Conservation (phyloP, 305 asterid genomes). For the Fraxinus floribunda region DNA sequence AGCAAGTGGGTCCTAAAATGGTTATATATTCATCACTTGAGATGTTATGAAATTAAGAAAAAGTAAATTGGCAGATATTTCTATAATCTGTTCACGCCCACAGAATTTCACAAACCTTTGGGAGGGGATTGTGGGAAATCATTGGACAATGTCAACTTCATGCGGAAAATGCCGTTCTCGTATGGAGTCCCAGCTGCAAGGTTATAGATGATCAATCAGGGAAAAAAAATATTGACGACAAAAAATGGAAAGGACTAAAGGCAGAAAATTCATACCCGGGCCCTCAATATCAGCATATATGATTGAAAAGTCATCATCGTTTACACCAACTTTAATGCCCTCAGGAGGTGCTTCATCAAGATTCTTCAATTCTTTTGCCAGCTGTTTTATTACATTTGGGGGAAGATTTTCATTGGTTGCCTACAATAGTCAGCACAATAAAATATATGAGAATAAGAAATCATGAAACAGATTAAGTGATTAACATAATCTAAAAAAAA, state of each 20-base stretch:
- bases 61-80: not conserved
- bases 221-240: conserved; percentile 6
- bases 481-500: not conserved
- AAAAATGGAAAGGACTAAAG: conserved; percentile 6
- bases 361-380: conserved; percentile 92
- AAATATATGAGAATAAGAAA: conserved; percentile 7
- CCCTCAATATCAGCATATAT: conserved; percentile 93
- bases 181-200: conserved; percentile 96
- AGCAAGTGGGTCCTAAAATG: not conserved
- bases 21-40: not conserved
- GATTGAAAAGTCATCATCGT: conserved; percentile 83
- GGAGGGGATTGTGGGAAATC: conserved; percentile 96
- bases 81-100: not conserved
- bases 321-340: conserved; percentile 90
- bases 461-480: not conserved
- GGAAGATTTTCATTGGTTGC: conserved; percentile 95
- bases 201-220: conserved; percentile 25
- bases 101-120: conserved; percentile 55
- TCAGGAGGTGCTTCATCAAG: conserved; percentile 93
- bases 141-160: conserved; percentile 82
- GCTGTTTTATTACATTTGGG: conserved; percentile 84
- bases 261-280: conserved; percentile 55
- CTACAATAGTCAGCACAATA: conserved; percentile 31
- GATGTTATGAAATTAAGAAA: not conserved
- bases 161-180: conserved; percentile 84